phyloP scores from a whole-genome alignment of 768 basidiomycete genomes.

The Xerocomus potaroensis region DNA sequence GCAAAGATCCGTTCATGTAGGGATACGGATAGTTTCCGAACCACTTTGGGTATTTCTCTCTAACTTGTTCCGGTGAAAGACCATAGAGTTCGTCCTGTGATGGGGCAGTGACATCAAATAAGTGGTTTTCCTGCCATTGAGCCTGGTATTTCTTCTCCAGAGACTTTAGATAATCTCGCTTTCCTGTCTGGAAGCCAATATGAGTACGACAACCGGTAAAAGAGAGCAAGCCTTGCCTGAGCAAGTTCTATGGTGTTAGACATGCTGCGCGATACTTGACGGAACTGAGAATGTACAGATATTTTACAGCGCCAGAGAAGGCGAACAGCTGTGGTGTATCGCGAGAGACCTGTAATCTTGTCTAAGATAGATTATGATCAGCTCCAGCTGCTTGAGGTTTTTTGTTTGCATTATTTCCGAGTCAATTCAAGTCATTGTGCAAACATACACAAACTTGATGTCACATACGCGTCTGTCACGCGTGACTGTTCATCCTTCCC shows the following conservation, averaged over 20 bases:
- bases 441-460: conserved; percentile 20
- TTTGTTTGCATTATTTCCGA: conserved; percentile 16
- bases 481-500: conserved; percentile 24
- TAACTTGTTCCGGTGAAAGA: conserved; percentile 61
- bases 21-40: conserved; percentile 95
- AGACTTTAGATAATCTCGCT: conserved; percentile 80
- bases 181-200: conserved; percentile 64
- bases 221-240: conserved; percentile 38
- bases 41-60: conserved; percentile 88
- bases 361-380: conserved; percentile 24
- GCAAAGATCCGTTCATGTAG: conserved; percentile 98
- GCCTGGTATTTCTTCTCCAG: conserved; percentile 85
- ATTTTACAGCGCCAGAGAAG: conserved; percentile 31
- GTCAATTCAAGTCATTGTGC: conserved; percentile 6
- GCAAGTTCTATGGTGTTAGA: conserved; percentile 63
- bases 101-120: conserved; percentile 88
- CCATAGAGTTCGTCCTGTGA: conserved; percentile 57
- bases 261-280: conserved; percentile 34
- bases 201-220: conserved; percentile 3
- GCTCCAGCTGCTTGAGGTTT: too few species aligned
- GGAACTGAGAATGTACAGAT: conserved; percentile 18
- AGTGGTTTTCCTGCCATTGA: conserved; percentile 67
- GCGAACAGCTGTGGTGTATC: conserved; percentile 19
- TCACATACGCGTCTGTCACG: conserved; percentile 32
- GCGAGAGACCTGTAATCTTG: conserved; percentile 27